Conservation (phyloP, 176 grass and related monocot species). For the Bothriochloa decipiens region DNA sequence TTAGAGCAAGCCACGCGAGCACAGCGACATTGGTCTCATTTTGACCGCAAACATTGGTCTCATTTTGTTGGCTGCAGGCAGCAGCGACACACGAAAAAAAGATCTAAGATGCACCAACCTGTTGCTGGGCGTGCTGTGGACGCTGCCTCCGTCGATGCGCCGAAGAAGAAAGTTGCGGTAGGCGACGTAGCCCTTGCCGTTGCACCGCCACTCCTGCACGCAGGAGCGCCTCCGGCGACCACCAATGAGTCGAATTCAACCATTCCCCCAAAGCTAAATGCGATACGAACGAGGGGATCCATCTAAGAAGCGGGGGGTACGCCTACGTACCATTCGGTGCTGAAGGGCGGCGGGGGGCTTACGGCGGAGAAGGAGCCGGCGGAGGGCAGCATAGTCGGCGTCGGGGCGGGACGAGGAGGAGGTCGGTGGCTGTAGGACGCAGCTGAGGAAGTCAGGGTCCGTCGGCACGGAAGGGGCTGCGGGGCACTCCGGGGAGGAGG, state of each 20-base stretch:
- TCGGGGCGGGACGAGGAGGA: constrained; percentile 58
- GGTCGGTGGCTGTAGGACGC: constrained; percentile 74
- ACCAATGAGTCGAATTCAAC: neutral
- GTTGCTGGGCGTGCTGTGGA: constrained; percentile 80
- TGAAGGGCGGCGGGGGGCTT: constrained; percentile 60
- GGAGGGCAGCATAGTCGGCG: constrained; percentile 71
- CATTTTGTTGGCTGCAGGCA: constrained; percentile 5
- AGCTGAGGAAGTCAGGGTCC: constrained; percentile 90
- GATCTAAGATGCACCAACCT: constrained; percentile 51
- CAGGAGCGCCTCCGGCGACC: neutral
- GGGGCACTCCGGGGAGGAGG: neutral
- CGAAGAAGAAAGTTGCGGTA: constrained; percentile 76
- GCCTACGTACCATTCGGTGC: constrained; percentile 58
- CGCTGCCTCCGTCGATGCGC: constrained; percentile 62
- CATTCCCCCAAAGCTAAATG: constrained; percentile 7
- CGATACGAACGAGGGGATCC: neutral
- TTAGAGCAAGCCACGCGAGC: neutral
- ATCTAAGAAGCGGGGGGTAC: neutral
- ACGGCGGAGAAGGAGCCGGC: constrained; percentile 72
- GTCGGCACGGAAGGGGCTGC: constrained; percentile 30
- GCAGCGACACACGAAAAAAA: neutral
- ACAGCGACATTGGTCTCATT: neutral
- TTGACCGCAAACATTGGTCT: neutral
- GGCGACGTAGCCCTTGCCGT: constrained; percentile 84
- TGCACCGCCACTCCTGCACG: constrained; percentile 87